Base-by-base conservation (phyloP, 2,329 filamentous ascomycete genomes). In the Geosmithia flava region DNA sequence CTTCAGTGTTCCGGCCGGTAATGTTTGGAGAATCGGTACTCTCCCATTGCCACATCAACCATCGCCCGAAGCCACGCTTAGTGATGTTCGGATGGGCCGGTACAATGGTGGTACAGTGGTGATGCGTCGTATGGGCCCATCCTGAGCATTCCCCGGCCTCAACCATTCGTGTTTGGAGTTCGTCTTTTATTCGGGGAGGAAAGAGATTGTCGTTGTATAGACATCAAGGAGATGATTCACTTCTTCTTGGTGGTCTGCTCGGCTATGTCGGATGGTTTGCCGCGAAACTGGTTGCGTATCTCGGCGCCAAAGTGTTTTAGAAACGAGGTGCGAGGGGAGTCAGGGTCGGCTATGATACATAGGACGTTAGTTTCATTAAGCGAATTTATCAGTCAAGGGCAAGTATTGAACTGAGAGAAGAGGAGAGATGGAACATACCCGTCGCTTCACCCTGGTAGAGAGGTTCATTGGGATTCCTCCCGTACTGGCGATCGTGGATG, bases 361-460 rank as follows among this genome's bases (percentile, higher is more conserved):
- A n/a, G n/a, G n/a, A n/a, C n/a, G n/a, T n/a, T n/a, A n/a, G n/a
- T n/a, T n/a, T n/a, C n/a, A n/a, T n/a, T n/a, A 27, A 23, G 17
- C 10, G 39, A 10, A 49, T n/a, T n/a, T 19, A 4, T 48, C 11
- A 20, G 19, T 29, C 19, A 17, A 27, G n/a, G 8, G 23, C 15
- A 37, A 7, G 7, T 8, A 17, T 7, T 15, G 44, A 46, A 8
- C 29, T n/a, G 13, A 2, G 13, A n/a, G 23, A 46, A 15, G 27
- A 13, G 23, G 3, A 19, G 41, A 19, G 23, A 13, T 13, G 11
- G 42, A 11, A 17, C 58, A 5, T 60, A 72, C 70, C 67, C 30
- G 74, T 75, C 2, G 75, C 75, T 55, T 78, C 70, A 43, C 75
- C 75, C 1, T 65, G 72, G 0, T 67, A 65, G 10, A 78, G 52